Evolutionary conservation across 2,329 filamentous ascomycete genomes (phyloP).

Genomic region (Paecilomyces dactylethromorphus): DNA sequence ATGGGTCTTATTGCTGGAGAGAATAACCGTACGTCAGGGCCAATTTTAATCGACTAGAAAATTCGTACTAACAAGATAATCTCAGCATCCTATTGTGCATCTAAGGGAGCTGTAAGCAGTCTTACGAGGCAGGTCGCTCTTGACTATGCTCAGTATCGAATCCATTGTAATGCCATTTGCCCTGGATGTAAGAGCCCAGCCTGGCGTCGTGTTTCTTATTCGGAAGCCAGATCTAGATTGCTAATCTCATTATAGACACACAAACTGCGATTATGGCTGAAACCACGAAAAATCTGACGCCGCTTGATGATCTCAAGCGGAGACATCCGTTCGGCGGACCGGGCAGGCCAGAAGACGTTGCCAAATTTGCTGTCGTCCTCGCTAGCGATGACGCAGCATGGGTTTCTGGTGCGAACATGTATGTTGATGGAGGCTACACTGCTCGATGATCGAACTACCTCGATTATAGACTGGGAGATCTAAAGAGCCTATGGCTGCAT

Average conservation of each 20-base stretch:
- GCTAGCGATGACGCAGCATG: not conserved
- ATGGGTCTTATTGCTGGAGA: constrained; percentile 21
- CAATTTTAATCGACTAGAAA: not conserved
- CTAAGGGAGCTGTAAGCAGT: constrained; percentile 46
- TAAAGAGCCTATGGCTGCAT: not conserved
- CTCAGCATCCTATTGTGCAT: constrained; percentile 37
- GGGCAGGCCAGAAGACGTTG: constrained; percentile 15
- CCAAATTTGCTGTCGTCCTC: not conserved
- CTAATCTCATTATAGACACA: constrained; percentile 1
- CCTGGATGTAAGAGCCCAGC: constrained; percentile 27
- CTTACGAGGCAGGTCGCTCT: constrained; percentile 44
- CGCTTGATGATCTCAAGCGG: constrained; percentile 12
- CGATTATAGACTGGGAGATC: not conserved
- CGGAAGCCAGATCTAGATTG: constrained; percentile 21
- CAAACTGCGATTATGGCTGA: constrained; percentile 5
- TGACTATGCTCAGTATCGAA: constrained; percentile 43
- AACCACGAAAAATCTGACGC: constrained; percentile 10
- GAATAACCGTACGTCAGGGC: not conserved
- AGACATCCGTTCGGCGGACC: constrained; percentile 22
- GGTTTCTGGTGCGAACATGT: not conserved
- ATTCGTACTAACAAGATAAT: not conserved
- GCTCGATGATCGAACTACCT: not conserved
- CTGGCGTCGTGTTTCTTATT: constrained; percentile 51
- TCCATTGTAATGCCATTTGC: constrained; percentile 17
- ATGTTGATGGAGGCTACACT: not conserved